These are phyloP conservation scores for Cyberlindnera americana DNA, from an alignment of 805 yeast genomes.

Conservation along the genomic window DNA sequence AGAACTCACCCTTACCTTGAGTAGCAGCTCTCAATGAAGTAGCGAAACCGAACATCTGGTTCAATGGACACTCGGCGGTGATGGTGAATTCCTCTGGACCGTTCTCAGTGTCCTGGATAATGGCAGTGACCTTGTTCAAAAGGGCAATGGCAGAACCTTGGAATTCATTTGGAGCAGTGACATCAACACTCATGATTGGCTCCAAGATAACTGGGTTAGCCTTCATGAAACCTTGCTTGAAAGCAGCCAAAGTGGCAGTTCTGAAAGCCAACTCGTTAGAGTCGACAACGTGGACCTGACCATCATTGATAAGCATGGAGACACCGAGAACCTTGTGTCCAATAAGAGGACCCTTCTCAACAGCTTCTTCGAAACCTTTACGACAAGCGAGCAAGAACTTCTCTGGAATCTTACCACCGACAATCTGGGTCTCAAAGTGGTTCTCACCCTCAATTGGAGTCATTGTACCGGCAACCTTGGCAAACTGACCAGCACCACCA, in stretches of 20 bases:
- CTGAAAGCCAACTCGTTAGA: slow-evolving; percentile 94
- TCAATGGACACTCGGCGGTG: slow-evolving; percentile 93
- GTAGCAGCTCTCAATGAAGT: slow-evolving; percentile 93
- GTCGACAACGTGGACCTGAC: slow-evolving; percentile 96
- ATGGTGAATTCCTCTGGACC: slow-evolving; percentile 93
- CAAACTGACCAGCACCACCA: slow-evolving; percentile 99
- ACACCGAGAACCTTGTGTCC: slow-evolving; percentile 95
- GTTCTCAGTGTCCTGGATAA: slow-evolving; percentile 90
- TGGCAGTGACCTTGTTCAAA: slow-evolving; percentile 87
- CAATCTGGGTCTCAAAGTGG: slow-evolving; percentile 78
- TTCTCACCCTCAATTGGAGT: slow-evolving; percentile 64
- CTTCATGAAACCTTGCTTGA: slow-evolving; percentile 81
- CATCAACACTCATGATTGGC: slow-evolving; percentile 92
- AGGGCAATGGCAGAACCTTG: slow-evolving; percentile 91
- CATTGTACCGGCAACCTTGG: slow-evolving; percentile 87
- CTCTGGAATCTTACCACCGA: slow-evolving; percentile 96
- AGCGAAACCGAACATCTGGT: slow-evolving; percentile 94
- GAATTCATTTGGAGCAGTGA: slow-evolving; percentile 94
- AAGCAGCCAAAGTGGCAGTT: slow-evolving; percentile 88
- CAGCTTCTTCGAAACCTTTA: slow-evolving; percentile 91
- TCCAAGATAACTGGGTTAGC: slow-evolving; percentile 88
- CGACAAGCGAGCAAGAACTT: slow-evolving; percentile 91
- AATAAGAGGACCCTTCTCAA: slow-evolving; percentile 93
- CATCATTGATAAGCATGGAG: slow-evolving; percentile 91
- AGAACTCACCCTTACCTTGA: slow-evolving; percentile 98